Conservation (phyloP, 2,329 filamentous ascomycete genomes). For the Xylariaceae sp. region DNA sequence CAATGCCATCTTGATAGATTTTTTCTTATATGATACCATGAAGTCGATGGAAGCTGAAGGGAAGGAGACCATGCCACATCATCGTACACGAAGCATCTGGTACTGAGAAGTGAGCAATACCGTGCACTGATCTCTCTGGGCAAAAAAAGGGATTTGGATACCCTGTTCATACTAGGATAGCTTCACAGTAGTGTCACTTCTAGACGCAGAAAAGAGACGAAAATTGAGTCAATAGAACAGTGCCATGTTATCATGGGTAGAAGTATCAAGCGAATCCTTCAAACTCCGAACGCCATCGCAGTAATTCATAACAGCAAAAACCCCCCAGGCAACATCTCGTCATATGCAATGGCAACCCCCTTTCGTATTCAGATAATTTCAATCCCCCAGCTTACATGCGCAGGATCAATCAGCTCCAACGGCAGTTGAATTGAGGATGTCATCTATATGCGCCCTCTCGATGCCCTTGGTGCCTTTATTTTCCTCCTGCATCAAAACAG, state of each 20-base stretch:
- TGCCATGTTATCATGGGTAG: conserved; percentile 7
- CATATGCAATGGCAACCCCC: conserved; percentile 15
- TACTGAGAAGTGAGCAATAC: conserved; percentile 61
- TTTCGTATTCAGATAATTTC: conserved; percentile 15
- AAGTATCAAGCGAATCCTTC: conserved; percentile 7
- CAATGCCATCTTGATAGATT: conserved; percentile 95
- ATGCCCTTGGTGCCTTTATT: conserved; percentile 58
- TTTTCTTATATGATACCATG: conserved; percentile 94
- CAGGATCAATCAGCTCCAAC: conserved; percentile 41
- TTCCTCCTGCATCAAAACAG: conserved; percentile 79
- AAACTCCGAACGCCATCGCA: conserved; percentile 30
- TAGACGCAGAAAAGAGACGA: background rate
- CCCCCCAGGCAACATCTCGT: conserved; percentile 15
- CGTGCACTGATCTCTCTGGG: background rate
- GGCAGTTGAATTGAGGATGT: conserved; percentile 61
- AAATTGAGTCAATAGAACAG: background rate
- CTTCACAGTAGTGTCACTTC: background rate
- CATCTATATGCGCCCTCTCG: conserved; percentile 78
- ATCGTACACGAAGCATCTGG: conserved; percentile 93
- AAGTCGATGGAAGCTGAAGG: conserved; percentile 78
- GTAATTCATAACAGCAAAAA: conserved; percentile 13
- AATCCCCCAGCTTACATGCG: background rate
- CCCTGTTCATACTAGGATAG: background rate
- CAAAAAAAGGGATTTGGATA: background rate
- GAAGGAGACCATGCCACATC: conserved; percentile 74